Evolutionary conservation across 2,329 filamentous ascomycete genomes (phyloP).

Genomic region (Davidsoniella australis): DNA sequence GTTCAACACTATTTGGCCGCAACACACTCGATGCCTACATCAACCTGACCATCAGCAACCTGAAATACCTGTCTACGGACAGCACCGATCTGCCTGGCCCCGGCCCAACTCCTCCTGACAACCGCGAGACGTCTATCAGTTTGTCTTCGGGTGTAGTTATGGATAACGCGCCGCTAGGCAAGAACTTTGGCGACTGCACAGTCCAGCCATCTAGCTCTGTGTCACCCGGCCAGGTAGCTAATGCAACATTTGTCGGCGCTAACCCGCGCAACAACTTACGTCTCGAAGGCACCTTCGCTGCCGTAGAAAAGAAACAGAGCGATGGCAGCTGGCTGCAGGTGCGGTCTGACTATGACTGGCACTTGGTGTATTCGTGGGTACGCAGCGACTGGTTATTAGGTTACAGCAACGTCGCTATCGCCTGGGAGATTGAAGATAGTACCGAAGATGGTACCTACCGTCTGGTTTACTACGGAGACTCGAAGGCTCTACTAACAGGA

Average conservation of each 20-base stretch:
- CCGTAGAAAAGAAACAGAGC: constrained; percentile 39
- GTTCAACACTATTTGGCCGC: constrained; percentile 70
- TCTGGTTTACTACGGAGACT: constrained; percentile 69
- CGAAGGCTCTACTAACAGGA: constrained; percentile 41
- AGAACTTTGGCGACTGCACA: constrained; percentile 51
- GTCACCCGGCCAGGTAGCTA: constrained; percentile 38
- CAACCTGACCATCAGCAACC: constrained; percentile 53
- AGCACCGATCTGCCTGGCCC: constrained; percentile 22
- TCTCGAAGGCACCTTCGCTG: constrained; percentile 59
- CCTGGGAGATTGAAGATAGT: constrained; percentile 45
- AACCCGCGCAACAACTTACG: constrained; percentile 78
- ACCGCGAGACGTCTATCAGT: constrained; percentile 54
- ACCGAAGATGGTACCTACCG: constrained; percentile 53
- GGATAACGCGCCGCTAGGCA: constrained; percentile 48
- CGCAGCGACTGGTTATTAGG: constrained; percentile 52
- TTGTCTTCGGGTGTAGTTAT: constrained; percentile 67
- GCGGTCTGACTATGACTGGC: constrained; percentile 68
- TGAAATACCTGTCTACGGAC: constrained; percentile 45
- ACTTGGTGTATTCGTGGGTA: constrained; percentile 63
- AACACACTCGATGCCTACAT: constrained; percentile 78
- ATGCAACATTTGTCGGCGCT: constrained; percentile 60
- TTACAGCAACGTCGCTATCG: constrained; percentile 56
- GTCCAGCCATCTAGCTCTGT: constrained; percentile 28
- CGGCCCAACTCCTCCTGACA: constrained; percentile 55
- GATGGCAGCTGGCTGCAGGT: constrained; percentile 42